Conservation (phyloP, 1,284 basidiomycete species). For the Rhodotorula sp. region DNA sequence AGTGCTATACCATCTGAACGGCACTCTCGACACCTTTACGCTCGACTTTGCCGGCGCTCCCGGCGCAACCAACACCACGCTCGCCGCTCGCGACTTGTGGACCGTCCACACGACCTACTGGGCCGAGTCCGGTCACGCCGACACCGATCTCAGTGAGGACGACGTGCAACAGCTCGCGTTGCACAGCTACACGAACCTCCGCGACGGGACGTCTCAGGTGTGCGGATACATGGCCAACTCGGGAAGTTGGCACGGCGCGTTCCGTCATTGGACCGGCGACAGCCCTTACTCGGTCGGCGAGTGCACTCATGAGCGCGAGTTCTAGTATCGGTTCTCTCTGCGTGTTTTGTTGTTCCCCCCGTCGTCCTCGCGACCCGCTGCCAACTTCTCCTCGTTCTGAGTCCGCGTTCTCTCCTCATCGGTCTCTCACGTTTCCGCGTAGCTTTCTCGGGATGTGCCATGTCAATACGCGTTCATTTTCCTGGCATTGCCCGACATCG, state of each 20-base stretch:
- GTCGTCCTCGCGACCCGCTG: too few relatives aligned
- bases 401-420: too few relatives aligned
- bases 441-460: too few relatives aligned
- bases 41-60: not conserved
- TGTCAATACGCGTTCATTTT: too few relatives aligned
- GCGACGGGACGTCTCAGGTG: not conserved
- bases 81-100: not conserved
- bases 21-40: not conserved
- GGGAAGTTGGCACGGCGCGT: not conserved
- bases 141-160: not conserved
- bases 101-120: not conserved
- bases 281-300: not conserved
- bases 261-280: constrained; percentile 1
- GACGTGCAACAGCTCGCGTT: not conserved
- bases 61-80: not conserved
- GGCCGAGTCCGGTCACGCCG: not conserved
- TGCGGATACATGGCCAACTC: not conserved
- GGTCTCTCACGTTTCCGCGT: too few relatives aligned
- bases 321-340: not conserved
- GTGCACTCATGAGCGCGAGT: not conserved
- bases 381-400: too few relatives aligned
- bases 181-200: not conserved
- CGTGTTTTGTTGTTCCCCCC: too few relatives aligned
- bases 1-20: not conserved
- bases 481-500: too few relatives aligned